Base-by-base conservation (phyloP, 805 yeast genomes). In the Candida nitratophila region DNA sequence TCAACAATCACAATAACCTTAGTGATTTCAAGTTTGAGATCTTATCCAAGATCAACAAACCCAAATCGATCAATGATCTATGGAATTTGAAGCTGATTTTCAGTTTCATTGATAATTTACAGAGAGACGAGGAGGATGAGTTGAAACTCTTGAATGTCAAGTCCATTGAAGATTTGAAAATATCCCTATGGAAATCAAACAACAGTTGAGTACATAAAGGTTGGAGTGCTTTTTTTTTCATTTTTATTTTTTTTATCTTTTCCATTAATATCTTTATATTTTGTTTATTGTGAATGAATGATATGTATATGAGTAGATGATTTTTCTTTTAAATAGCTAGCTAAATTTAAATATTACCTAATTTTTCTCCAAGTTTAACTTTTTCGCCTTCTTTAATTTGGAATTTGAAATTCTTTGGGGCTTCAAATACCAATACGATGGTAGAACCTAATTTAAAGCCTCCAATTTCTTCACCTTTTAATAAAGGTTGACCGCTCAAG, bases 381-480 rank as follows among this genome's bases (percentile, higher is more conserved):
- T 70, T 74, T 52, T 88, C 82, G n/a, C 95, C 95, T 15, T 75
- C 73, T 39, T 74, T 68, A 38, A 89, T 73, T 32, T 74, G 67
- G 57, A 89, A 93, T 55, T 77, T 65, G 63, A 91, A 93, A 48
- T 73, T 69, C 45, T 73, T 75, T 22, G 99, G 99, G 1, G 97
- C 99, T 66, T 93, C 99, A 65, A 93, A 93, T 20, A 91, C 95
- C 50, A 93, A 71, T 16, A 93, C 99, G n/a, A 93, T 93, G 0
- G 99, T 93, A 26, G 95, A 84, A 0, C 99, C 99, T 43, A 93
- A 71, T 69, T 86, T 86, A 67, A 93, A 93, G 0, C 99, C 99
- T 36, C 99, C 99, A 75, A 93, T 85, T 64, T 93, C 96, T 56
- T 87, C 86, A 35, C 99, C 99, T 65, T 86, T 88, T 19, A 77